Base-by-base conservation (phyloP, 225 moss, liverwort and hornwort genomes). In the Climacium dendroides region DNA sequence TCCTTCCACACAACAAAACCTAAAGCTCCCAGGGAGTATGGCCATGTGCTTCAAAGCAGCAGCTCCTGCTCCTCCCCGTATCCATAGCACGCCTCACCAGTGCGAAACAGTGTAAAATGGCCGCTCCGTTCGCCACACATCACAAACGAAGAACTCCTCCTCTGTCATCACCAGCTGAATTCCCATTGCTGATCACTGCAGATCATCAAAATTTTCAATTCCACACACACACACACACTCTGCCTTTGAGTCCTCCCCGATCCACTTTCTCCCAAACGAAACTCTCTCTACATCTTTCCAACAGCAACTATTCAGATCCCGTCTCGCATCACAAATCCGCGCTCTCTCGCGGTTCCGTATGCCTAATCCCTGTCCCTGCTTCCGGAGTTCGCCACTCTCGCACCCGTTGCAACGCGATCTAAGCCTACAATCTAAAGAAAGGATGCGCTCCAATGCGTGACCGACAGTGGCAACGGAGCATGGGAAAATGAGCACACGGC, bases 121-220 rank as follows among this genome's bases (percentile, higher is more conserved):
- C 66, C n/a, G 54, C 83, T 82, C 78, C 83, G 53, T 83, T 69
- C 62, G 78, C 41, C 82, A 62, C 74, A 19, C 85, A 62, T 74
- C 75, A 78, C 78, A 47, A 76, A 71, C 43, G 24, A 39, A 77
- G 78, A 76, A 28, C 87, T 52, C 79, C 75, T 22, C 43, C 59
- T 74, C 55, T 60, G 35, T 47, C 79, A 60, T 60, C 80, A 35
- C 82, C 82, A 91, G 85, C 87, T 89, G 79, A 91, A 89, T 85
- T 85, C 45, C 45, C 89, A 88, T 90, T 79, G 43, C 82, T 50
- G 58, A 74, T 85, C 90, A 76, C 86, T 76, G 66, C 87, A 60
- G 48, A 83, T 88, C 85, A 50, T 78, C 90, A 64, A 81, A 82
- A 57, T 65, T 74, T 34, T 4, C 70, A 74, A 79, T 74, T 73